phyloP scores from a whole-genome alignment of 108 stramenopile species.

The Skeletonema menzelii region DNA sequence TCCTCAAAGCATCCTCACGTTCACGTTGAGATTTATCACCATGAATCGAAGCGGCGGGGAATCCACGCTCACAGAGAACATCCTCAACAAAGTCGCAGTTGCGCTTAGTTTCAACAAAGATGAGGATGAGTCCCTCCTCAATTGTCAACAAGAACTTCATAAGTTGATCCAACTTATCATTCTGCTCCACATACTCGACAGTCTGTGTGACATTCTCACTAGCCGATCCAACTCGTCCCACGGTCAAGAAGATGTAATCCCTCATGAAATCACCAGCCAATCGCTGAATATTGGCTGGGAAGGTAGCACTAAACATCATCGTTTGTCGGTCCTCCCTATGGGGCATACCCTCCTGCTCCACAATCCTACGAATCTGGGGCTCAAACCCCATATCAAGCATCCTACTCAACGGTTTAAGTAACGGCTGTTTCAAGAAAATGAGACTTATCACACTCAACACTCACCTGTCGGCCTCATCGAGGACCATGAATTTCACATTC shows the following conservation, averaged over 20 bases:
- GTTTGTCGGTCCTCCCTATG: constrained; percentile 86
- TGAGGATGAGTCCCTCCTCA: constrained; percentile 92
- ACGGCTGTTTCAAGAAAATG: no score
- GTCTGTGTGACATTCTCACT: constrained; percentile 66
- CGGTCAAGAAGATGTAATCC: constrained; percentile 95
- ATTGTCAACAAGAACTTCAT: constrained; percentile 87
- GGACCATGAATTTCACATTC: constrained; percentile 82
- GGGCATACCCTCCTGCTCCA: constrained; percentile 77
- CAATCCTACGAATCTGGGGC: constrained; percentile 90
- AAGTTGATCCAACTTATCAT: constrained; percentile 84
- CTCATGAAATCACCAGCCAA: constrained; percentile 93
- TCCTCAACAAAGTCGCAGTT: constrained; percentile 94
- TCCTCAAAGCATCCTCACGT: constrained; percentile 88
- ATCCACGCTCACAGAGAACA: constrained; percentile 78
- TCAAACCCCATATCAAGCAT: constrained; percentile 99
- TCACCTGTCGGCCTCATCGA: constrained; percentile 98
- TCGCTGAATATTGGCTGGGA: constrained; percentile 92
- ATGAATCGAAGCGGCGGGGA: constrained; percentile 95
- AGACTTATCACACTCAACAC: no score
- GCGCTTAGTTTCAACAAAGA: constrained; percentile 98
- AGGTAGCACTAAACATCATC: constrained; percentile 98
- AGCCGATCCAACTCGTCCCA: constrained; percentile 94
- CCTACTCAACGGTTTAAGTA: no score
- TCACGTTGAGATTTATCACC: constrained; percentile 96
- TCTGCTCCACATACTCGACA: constrained; percentile 92